Evolutionary conservation across 495 filamentous ascomycete genomes (phyloP).

Genomic region (Penicillium fimorum): DNA sequence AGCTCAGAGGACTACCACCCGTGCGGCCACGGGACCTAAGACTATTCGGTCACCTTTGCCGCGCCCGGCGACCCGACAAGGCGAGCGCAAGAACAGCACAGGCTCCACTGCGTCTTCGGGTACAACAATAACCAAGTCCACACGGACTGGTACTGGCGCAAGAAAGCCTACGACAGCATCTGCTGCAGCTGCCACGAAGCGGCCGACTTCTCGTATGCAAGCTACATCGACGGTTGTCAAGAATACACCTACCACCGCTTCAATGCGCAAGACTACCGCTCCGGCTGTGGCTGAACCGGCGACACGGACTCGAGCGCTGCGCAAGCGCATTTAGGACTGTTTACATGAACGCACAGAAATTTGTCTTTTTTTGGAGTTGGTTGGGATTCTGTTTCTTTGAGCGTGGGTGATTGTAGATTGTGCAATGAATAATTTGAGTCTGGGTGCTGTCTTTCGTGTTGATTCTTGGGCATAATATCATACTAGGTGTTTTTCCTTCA

Average conservation of each 20-base stretch:
- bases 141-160: conserved; percentile 44
- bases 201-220: conserved; percentile 35
- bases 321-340: conserved; percentile 45
- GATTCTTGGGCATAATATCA: conserved; percentile 3
- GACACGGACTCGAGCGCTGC: conserved; percentile 42
- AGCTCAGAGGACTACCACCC: conserved; percentile 32
- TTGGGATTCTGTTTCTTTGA: conserved; percentile 1
- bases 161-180: conserved; percentile 51
- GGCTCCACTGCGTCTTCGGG: conserved; percentile 48
- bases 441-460: conserved; percentile 1
- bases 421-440: conserved; percentile 6
- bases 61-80: conserved; percentile 44
- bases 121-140: conserved; percentile 60
- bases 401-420: conserved; percentile 9
- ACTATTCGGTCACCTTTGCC: conserved; percentile 35
- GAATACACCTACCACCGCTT: conserved; percentile 29
- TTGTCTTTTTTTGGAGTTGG: conserved; percentile 6
- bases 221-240: conserved; percentile 40
- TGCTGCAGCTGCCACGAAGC: conserved; percentile 46
- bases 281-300: conserved; percentile 33
- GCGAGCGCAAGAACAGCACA: conserved; percentile 43
- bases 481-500: conserved; percentile 7
- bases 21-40: conserved; percentile 33
- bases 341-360: neutral
- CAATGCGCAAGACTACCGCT: conserved; percentile 37